Base-by-base conservation (phyloP, 768 basidiomycete species). In the Phylloporus sp. region DNA sequence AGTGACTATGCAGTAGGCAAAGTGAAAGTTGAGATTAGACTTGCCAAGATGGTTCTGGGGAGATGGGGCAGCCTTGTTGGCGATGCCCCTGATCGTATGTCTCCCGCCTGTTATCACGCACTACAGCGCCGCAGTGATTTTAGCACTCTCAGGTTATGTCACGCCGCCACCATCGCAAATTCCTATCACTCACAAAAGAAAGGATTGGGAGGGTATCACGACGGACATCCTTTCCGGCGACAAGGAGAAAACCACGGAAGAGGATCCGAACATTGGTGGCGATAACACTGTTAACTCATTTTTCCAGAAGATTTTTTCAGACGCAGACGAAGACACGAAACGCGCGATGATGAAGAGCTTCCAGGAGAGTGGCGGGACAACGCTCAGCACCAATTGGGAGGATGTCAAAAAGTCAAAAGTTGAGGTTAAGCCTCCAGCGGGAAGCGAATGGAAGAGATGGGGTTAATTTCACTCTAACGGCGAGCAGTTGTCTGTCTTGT, bases 271-370 rank as follows among this genome's bases (percentile, higher is more conserved):
- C 68, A 84, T 86, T 16, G 90, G 90, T 22, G 95, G 95, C 20
- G 94, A 97, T 68, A 79, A 75, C 52, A 82, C 89, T 6, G 79
- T 97, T 52, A 95, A 97, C 70, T 63, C 76, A 26, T 91, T 95
- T 73, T 95, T 95, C 82, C 88, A 90, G 64, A 88, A 91, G 73
- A 82, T 99, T 55, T 99, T 88, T 62, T 77, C 80, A 6, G 90
- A 89, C 66, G 89, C 95, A 23, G 93, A 97, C 59, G 90, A 93
- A 0, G 91, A 99, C 61, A 91, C 95, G 13, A 83, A 78, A 61
- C 80, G 85, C 32, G 97, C 97, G 4, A 99, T 99, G 94, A 84
- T 97, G 85, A 99, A 99, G 80, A 95, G 91, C 65, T 97, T 91
- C 69, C 77, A 79, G 54, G 95, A 99, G 75, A 92, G 90, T 59